Conservation (phyloP, 768 basidiomycete species). For the Pisolithus orientalis region DNA sequence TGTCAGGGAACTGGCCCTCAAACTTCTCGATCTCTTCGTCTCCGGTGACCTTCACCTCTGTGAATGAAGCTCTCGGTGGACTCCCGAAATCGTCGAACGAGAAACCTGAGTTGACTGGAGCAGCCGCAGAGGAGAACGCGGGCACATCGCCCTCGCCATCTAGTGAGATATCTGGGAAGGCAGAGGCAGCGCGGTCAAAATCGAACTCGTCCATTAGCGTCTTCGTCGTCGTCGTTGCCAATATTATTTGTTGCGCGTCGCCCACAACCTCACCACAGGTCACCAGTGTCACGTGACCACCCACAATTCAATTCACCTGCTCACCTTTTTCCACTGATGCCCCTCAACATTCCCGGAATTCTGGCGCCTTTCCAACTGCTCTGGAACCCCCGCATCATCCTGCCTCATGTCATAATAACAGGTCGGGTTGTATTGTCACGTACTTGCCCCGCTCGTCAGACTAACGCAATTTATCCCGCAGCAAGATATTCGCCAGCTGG, state of each 20-base stretch:
- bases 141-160: constrained; percentile 59
- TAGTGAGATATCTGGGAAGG: constrained; percentile 80
- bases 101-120: constrained; percentile 40
- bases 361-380: constrained; percentile 68
- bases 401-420: constrained; percentile 62
- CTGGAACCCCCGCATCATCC: constrained; percentile 56
- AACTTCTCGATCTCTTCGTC: constrained; percentile 84
- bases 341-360: constrained; percentile 66
- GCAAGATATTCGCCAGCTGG: constrained; percentile 81
- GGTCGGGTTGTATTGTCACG: constrained; percentile 35
- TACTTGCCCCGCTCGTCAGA: constrained; percentile 1
- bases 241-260: neutral
- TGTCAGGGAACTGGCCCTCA: constrained; percentile 79
- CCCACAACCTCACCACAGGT: neutral
- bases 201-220: constrained; percentile 50
- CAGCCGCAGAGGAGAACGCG: constrained; percentile 28
- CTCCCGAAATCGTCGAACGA: constrained; percentile 63
- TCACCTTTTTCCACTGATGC: constrained; percentile 39
- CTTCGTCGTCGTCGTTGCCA: neutral
- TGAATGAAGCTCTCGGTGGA: constrained; percentile 32
- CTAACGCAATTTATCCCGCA: constrained; percentile 25
- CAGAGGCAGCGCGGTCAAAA: constrained; percentile 74
- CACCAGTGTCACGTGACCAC: neutral
- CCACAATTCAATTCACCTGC: too few relatives aligned
- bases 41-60: constrained; percentile 75